Percentiles rank a stretch among this genome's conserved stretches.
Evolutionary conservation across 257 asterid species (phyloP).

Genomic region (Nicotiana tomentosiformis): DNA sequence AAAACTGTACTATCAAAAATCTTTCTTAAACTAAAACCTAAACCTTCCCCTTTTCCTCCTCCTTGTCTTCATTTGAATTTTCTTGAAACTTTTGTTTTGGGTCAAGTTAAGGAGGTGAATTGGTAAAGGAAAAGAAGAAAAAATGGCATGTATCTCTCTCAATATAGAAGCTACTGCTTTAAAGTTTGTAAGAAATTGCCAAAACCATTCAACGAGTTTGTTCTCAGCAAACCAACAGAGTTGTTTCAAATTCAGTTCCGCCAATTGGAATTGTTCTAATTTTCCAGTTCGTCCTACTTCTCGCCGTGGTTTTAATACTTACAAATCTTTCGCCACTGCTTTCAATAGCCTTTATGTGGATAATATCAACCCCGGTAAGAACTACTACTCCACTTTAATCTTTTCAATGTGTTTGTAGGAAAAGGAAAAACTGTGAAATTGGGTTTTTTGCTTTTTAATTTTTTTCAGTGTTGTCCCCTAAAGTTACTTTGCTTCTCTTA

Average conservation of each 20-base stretch:
- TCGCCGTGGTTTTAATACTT: conserved; percentile 15
- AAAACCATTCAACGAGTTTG: conserved; percentile 17
- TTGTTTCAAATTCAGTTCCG: conserved; percentile 17
- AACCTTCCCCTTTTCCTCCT: not conserved
- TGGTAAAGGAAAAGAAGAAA: not conserved
- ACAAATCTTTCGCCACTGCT: conserved; percentile 18
- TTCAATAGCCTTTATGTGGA: conserved; percentile 23
- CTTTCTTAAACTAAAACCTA: not conserved
- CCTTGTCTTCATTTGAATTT: not conserved
- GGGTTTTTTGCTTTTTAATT: not conserved
- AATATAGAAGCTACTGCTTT: conserved; percentile 9
- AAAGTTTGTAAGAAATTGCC: conserved; percentile 15
- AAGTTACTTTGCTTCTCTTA: not conserved
- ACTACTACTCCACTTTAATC: not conserved
- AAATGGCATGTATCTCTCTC: conserved; percentile 30
- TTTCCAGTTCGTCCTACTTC: conserved; percentile 18
- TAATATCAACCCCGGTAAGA: conserved; percentile 24
- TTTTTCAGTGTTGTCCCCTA: not conserved
- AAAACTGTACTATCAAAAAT: too few species aligned
- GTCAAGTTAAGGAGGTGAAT: not conserved
- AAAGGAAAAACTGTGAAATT: not conserved
- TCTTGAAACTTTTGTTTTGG: not conserved
- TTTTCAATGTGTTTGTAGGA: not conserved
- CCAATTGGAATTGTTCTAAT: conserved; percentile 21
- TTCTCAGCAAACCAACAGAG: conserved; percentile 7